A percentile compares a stretch with the other conserved stretches of the same genome.
phyloP scores from a whole-genome alignment of 2,329 filamentous ascomycete species.

The Monosporascus ibericus region DNA sequence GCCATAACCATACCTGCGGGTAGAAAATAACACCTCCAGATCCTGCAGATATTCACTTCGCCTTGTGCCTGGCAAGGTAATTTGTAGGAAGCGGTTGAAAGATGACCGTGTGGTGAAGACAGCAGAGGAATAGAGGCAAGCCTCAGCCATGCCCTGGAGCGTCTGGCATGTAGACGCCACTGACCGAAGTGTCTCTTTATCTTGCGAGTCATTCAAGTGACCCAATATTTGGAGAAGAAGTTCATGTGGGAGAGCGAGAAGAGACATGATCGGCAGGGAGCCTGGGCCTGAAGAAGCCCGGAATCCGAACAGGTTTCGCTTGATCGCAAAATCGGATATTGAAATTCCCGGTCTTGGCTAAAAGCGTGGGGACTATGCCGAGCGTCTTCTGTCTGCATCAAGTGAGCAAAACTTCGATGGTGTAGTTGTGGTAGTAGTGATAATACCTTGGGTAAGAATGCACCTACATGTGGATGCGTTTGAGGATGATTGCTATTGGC shows the following conservation, averaged over 20 bases:
- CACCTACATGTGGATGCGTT: no score
- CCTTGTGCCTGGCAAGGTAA: neutral
- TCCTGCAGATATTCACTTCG: conserved; percentile 5
- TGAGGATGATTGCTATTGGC: no score
- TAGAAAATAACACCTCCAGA: conserved; percentile 7
- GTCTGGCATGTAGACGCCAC: conserved; percentile 4
- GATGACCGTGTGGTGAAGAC: conserved; percentile 5
- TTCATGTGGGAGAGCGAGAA: conserved; percentile 6
- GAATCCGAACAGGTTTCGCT: no score
- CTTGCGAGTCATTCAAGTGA: conserved; percentile 4
- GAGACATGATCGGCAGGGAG: conserved; percentile 1
- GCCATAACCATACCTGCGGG: neutral
- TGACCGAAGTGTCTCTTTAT: conserved; percentile 4
- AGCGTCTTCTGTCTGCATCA: no score
- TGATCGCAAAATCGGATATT: no score
- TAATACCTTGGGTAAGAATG: no score
- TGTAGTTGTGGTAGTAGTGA: no score
- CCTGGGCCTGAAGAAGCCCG: neutral
- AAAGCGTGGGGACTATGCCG: no score
- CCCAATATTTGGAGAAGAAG: conserved; percentile 8
- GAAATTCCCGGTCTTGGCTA: no score
- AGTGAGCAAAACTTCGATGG: no score
- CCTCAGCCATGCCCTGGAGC: conserved; percentile 6
- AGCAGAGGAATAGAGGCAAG: conserved; percentile 8
- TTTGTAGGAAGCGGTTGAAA: conserved; percentile 2